phyloP scores from a whole-genome alignment of 805 yeast species.

The Pichia deserticola region DNA sequence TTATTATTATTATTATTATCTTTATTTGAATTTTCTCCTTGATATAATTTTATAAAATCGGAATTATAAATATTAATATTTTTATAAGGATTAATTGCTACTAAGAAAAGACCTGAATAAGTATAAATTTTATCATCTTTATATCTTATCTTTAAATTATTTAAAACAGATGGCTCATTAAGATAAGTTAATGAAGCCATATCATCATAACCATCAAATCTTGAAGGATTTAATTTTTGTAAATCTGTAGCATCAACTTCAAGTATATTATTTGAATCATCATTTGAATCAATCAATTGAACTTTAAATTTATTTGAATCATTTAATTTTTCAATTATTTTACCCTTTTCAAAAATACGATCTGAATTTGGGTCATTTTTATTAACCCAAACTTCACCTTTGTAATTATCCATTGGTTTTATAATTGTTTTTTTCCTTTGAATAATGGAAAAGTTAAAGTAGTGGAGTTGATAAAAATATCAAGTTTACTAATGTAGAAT shows the following conservation, averaged over 20 bases:
- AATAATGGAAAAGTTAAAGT: too few relatives aligned
- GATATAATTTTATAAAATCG: conserved; percentile 46
- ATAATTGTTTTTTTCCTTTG: too few relatives aligned
- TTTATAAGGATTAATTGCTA: conserved; percentile 90
- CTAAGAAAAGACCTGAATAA: conserved; percentile 89
- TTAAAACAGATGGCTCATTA: conserved; percentile 92
- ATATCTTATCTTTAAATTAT: conserved; percentile 75
- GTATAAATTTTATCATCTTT: conserved; percentile 77
- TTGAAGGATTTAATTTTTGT: conserved; percentile 77
- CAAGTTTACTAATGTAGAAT: too few relatives aligned
- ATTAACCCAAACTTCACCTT: conserved; percentile 69
- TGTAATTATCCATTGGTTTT: conserved; percentile 8
- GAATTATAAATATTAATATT: conserved; percentile 61
- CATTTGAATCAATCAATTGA: conserved; percentile 21
- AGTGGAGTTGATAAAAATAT: too few relatives aligned
- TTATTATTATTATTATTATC: conserved; percentile 10
- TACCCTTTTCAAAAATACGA: conserved; percentile 54
- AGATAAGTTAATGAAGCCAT: conserved; percentile 93
- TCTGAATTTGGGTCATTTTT: conserved; percentile 38
- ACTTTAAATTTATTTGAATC: conserved; percentile 31
- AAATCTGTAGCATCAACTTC: conserved; percentile 36
- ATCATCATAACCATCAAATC: conserved; percentile 85
- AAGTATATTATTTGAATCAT: conserved; percentile 26
- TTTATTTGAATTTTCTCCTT: not conserved
- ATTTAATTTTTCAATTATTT: conserved; percentile 37